These are phyloP conservation scores for Candida nitratophila DNA, from an alignment of 805 yeast species.

Conservation along the genomic window DNA sequence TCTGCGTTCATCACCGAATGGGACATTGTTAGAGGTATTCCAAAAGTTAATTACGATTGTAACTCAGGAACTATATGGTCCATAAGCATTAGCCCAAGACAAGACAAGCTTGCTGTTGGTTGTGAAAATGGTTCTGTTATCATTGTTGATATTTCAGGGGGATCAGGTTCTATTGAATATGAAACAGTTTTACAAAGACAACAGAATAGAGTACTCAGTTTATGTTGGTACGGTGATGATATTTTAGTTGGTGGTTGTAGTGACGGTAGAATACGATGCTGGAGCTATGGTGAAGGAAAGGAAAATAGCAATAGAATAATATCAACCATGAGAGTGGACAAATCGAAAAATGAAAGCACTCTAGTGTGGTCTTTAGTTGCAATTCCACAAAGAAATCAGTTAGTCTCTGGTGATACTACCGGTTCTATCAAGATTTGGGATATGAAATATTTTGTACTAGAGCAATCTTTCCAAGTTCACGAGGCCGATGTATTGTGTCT, in stretches of 20 bases:
- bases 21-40: constrained; percentile 71
- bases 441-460: constrained; percentile 60
- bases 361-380: constrained; percentile 82
- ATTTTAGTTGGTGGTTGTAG: constrained; percentile 88
- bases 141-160: constrained; percentile 77
- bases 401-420: constrained; percentile 95
- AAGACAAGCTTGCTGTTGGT: constrained; percentile 72
- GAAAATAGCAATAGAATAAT: constrained; percentile 37
- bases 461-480: constrained; percentile 77
- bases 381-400: constrained; percentile 56
- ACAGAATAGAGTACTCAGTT: constrained; percentile 69
- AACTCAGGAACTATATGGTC: constrained; percentile 95
- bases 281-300: constrained; percentile 53
- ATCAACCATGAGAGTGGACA: constrained; percentile 87
- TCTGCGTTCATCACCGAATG: constrained; percentile 89
- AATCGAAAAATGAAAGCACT: constrained; percentile 77
- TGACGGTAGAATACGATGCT: constrained; percentile 83
- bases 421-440: constrained; percentile 96
- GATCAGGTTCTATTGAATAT: constrained; percentile 76
- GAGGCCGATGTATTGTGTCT: constrained; percentile 87
- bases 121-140: constrained; percentile 94
- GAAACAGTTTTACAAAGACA: constrained; percentile 73
- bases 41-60: constrained; percentile 73
- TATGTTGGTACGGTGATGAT: constrained; percentile 67
- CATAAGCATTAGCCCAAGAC: constrained; percentile 54